A percentile compares a stretch with the other conserved stretches of the same genome.
Conservation (phyloP, 1,284 basidiomycete genomes). For the Ustilago xerochloae region DNA sequence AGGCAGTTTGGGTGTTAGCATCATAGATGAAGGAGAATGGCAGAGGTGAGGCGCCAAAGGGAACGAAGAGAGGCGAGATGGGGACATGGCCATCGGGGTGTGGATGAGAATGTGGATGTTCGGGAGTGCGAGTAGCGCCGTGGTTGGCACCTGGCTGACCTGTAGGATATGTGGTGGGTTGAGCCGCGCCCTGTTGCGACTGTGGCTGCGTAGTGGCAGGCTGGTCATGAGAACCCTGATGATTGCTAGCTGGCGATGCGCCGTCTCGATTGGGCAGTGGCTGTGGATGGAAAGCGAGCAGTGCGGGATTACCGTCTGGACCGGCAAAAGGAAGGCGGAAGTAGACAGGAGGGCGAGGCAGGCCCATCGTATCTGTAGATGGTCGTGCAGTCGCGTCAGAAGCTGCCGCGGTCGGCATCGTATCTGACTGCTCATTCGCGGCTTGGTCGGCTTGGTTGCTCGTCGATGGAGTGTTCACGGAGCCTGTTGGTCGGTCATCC, state of each 20-base stretch:
- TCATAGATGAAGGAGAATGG: constrained; percentile 64
- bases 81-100: constrained; percentile 48
- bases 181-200: neutral
- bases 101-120: constrained; percentile 13
- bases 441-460: neutral
- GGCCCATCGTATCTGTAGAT: neutral
- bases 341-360: constrained; percentile 29
- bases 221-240: neutral
- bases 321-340: constrained; percentile 52
- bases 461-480: neutral
- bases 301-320: constrained; percentile 43
- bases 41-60: constrained; percentile 54
- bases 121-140: neutral
- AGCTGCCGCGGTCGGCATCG: neutral
- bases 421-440: neutral
- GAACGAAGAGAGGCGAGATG: constrained; percentile 55
- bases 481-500: neutral
- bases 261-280: constrained; percentile 32
- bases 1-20: constrained; percentile 43
- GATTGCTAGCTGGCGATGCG: too few relatives aligned
- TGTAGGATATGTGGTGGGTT: neutral
- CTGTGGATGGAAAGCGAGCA: constrained; percentile 51
- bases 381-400: neutral
- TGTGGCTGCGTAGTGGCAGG: neutral
- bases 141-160: neutral